Evolutionary conservation across 2,329 filamentous ascomycete species (phyloP).

Genomic region (Aureobasidium pullulans): DNA sequence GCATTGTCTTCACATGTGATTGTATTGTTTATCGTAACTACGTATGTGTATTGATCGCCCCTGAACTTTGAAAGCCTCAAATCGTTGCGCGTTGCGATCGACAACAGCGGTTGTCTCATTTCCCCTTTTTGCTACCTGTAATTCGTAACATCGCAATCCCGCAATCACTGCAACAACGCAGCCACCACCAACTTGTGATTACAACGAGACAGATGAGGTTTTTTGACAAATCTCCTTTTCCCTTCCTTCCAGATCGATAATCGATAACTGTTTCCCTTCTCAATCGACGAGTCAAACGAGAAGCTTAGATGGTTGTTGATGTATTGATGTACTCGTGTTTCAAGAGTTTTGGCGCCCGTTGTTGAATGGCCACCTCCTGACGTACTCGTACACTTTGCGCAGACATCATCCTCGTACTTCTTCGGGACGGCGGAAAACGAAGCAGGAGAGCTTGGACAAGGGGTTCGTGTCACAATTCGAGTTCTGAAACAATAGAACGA

Average conservation of each 20-base stretch:
- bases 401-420: too few species aligned
- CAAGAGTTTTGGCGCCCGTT: background rate
- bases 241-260: background rate
- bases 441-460: background rate
- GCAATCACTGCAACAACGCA: constrained; percentile 5
- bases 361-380: background rate
- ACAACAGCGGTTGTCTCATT: constrained; percentile 5
- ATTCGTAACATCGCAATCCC: background rate
- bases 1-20: background rate
- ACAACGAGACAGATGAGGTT: background rate
- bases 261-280: background rate
- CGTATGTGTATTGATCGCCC: background rate
- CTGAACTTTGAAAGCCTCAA: background rate
- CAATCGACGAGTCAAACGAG: background rate
- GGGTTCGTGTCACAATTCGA: background rate
- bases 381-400: background rate
- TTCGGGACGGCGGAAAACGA: too few species aligned
- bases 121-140: background rate
- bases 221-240: background rate
- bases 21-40: background rate
- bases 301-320: background rate
- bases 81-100: background rate
- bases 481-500: background rate
- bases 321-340: background rate
- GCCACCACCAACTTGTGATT: background rate